phyloP scores from a whole-genome alignment of 2,329 filamentous ascomycete species.

The Fusarium robinianum region DNA sequence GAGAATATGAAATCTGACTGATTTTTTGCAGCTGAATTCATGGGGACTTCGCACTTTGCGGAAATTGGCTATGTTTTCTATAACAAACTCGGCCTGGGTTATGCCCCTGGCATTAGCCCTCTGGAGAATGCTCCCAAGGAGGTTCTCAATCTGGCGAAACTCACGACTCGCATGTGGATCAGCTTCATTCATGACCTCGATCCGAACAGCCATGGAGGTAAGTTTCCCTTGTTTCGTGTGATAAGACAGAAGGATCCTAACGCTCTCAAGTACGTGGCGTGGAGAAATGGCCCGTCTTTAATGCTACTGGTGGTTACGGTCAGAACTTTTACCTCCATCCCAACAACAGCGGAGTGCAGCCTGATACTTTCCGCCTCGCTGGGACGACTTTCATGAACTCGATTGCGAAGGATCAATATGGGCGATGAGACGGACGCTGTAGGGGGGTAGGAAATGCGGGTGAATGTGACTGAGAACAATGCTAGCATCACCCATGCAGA shows the following conservation, averaged over 20 bases:
- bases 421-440: conserved; percentile 17
- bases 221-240: background rate
- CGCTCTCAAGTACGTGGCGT: conserved; percentile 11
- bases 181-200: conserved; percentile 44
- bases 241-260: too few species aligned
- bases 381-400: conserved; percentile 29
- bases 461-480: too few species aligned
- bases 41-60: conserved; percentile 37
- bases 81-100: conserved; percentile 52
- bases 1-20: background rate
- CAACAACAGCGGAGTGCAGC: conserved; percentile 19
- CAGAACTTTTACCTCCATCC: conserved; percentile 31
- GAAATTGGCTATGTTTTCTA: conserved; percentile 52
- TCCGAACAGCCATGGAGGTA: conserved; percentile 45
- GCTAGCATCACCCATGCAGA: too few species aligned
- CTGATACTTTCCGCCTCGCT: conserved; percentile 28
- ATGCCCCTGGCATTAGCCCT: conserved; percentile 35
- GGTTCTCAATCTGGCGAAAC: conserved; percentile 43
- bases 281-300: conserved; percentile 24
- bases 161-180: conserved; percentile 46
- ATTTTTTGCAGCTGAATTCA: conserved; percentile 5
- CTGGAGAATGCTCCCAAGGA: conserved; percentile 47
- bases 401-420: conserved; percentile 23
- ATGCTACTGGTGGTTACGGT: conserved; percentile 26
- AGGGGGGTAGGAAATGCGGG: too few species aligned